Evolutionary conservation across 345 rosid genomes (phyloP), one percentile per base, ranked within the genome.

Genomic region (Camelina laxa): DNA sequence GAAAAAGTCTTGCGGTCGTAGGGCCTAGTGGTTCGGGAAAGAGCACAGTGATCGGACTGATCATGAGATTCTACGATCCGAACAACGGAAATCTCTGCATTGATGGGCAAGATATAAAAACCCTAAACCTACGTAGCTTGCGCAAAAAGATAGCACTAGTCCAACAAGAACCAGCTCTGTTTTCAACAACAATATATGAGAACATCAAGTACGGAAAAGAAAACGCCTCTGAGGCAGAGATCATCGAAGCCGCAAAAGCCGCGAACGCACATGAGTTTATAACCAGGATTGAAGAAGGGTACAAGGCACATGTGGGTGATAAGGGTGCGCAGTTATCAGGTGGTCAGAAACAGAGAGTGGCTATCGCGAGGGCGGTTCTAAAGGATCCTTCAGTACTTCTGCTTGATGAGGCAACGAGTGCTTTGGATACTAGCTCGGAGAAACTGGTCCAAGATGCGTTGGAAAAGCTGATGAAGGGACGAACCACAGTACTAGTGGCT

Each of bases 281-380:
- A 69, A 84, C 82, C 81, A 81, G 80, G 77, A 85, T 93, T 90
- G 86, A 89, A 6, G 83, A 88, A 38, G 96, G 97, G 10, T 93
- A 93, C 75, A 42, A 83, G 39, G 91, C 96, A 5, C 70, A 87
- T 42, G 98, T 88, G 2, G 97, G 97, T 17, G 86, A 93, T 13
- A 84, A 86, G 33, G 96, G 98, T 11, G 72, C 86, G 64, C 96
- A 93, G 58, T 69, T 91, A 76, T 93, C 97, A 31, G 97, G 96
- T 14, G 98, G 94, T 10, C 97, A 91, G 78, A 91, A 91, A 73
- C 98, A 91, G 66, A 85, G 97, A 77, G 91, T 90, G 45, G 96
- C 96, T 9, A 91, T 91, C 7, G 96, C 96, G 0, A 80, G 97
- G 69, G 97, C 97, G 7, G 86, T 93, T 21, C 71, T 89, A 7